Evolutionary conservation across 495 filamentous ascomycete species (phyloP).

Genomic region (Coniosporium apollinis): DNA sequence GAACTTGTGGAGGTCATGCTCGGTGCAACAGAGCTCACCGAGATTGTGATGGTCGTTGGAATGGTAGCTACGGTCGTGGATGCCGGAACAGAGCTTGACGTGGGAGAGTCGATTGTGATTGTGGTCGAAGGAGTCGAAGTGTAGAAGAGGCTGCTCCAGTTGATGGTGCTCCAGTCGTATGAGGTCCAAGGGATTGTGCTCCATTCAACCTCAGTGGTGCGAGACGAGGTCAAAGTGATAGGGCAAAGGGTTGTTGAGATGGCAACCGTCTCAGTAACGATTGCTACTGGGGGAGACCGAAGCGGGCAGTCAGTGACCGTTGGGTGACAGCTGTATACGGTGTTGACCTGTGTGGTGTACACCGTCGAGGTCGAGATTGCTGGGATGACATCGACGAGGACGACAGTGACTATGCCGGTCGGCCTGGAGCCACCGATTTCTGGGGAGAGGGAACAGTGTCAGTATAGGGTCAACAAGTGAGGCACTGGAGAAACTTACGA

Average conservation of each 20-base stretch:
- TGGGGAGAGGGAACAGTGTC: background rate
- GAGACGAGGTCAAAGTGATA: background rate
- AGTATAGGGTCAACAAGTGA: background rate
- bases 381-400: background rate
- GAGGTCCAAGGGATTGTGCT: background rate
- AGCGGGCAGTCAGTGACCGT: conserved; percentile 1
- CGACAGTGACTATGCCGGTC: background rate
- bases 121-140: too few relatives aligned
- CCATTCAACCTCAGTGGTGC: background rate
- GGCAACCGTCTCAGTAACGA: background rate
- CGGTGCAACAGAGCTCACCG: too few relatives aligned
- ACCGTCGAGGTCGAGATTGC: conserved; percentile 1
- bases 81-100: too few relatives aligned
- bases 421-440: background rate
- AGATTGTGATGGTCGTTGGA: too few relatives aligned
- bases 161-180: too few relatives aligned
- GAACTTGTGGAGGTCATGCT: too few relatives aligned
- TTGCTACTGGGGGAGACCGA: background rate
- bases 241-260: background rate
- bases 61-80: too few relatives aligned
- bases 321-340: background rate
- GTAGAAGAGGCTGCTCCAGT: too few relatives aligned
- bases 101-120: too few relatives aligned
- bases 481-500: background rate
- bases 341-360: background rate